Evolutionary conservation across 208 protist species (phyloP).

Genomic region (Acanthamoeba triangularis): DNA sequence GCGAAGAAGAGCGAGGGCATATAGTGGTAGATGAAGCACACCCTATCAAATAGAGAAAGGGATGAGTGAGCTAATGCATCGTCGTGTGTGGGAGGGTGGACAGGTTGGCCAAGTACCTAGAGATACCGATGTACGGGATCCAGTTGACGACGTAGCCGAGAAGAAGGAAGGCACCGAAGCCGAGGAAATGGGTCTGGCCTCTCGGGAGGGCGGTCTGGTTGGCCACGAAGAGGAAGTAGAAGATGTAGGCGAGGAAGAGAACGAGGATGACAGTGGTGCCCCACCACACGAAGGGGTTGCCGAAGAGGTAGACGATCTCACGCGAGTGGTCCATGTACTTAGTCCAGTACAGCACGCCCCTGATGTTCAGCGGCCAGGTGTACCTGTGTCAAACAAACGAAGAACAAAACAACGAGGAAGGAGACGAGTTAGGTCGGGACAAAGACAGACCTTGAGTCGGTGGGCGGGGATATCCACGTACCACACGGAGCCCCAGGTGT

Average conservation of each 20-base stretch:
- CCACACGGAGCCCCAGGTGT: conserved; percentile 50
- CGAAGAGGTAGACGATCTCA: conserved; percentile 62
- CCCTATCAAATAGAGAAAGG: neutral
- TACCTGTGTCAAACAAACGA: neutral
- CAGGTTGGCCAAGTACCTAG: neutral
- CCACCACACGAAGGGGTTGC: conserved; percentile 67
- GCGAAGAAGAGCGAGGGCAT: conserved; percentile 61
- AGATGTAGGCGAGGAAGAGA: conserved; percentile 39
- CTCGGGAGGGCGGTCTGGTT: conserved; percentile 33
- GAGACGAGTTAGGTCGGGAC: too few species aligned
- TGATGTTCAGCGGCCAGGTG: conserved; percentile 52
- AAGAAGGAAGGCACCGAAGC: conserved; percentile 4
- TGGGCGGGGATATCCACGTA: neutral
- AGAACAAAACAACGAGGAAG: too few species aligned
- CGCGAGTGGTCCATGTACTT: conserved; percentile 46
- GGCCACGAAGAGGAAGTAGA: conserved; percentile 56
- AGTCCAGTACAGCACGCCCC: conserved; percentile 35
- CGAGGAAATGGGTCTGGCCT: conserved; percentile 39
- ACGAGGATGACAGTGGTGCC: conserved; percentile 36
- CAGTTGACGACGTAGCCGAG: conserved; percentile 43
- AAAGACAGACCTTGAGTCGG: too few species aligned
- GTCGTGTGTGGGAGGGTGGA: neutral
- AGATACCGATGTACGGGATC: conserved; percentile 42
- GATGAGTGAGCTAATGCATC: neutral
- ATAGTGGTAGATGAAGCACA: conserved; percentile 59